Conservation (phyloP, 495 filamentous ascomycete species). For the Lepraria neglecta region DNA sequence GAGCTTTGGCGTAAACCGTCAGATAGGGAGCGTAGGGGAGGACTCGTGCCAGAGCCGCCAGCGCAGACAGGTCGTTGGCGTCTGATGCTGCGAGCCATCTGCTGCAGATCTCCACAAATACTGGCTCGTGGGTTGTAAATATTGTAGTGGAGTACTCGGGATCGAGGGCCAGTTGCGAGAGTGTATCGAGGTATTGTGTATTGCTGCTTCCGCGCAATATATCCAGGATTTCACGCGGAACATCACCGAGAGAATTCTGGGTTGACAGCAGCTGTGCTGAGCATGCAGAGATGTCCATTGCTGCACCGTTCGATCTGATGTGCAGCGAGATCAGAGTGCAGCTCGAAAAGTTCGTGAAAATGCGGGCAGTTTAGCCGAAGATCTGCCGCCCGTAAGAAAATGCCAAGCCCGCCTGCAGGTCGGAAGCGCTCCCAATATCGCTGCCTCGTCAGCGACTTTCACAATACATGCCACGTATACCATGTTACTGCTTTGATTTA, state of each 20-base stretch:
- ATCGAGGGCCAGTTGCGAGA: slow-evolving; percentile 61
- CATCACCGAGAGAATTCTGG: slow-evolving; percentile 38
- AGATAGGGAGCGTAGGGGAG: slow-evolving; percentile 73
- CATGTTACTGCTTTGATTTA: neutral
- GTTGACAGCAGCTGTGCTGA: slow-evolving; percentile 12
- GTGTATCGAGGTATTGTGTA: slow-evolving; percentile 59
- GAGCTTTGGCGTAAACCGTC: slow-evolving; percentile 37
- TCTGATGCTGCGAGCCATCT: slow-evolving; percentile 51
- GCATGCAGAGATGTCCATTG: slow-evolving; percentile 22
- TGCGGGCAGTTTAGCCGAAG: too few species aligned
- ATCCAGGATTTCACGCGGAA: slow-evolving; percentile 59
- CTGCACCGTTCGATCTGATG: neutral
- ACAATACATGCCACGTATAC: neutral
- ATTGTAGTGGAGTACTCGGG: slow-evolving; percentile 58
- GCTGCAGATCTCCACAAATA: slow-evolving; percentile 74
- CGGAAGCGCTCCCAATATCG: neutral
- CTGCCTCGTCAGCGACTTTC: neutral
- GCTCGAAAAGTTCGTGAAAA: too few species aligned
- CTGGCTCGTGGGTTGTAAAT: slow-evolving; percentile 60
- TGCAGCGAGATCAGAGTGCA: neutral
- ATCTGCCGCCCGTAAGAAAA: too few species aligned
- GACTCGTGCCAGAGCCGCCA: slow-evolving; percentile 71
- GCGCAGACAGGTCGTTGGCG: slow-evolving; percentile 39
- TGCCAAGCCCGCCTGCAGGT: neutral
- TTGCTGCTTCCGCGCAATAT: slow-evolving; percentile 58